phyloP scores from a whole-genome alignment of 2,329 filamentous ascomycete species.

The Zymoseptoria crescenta region DNA sequence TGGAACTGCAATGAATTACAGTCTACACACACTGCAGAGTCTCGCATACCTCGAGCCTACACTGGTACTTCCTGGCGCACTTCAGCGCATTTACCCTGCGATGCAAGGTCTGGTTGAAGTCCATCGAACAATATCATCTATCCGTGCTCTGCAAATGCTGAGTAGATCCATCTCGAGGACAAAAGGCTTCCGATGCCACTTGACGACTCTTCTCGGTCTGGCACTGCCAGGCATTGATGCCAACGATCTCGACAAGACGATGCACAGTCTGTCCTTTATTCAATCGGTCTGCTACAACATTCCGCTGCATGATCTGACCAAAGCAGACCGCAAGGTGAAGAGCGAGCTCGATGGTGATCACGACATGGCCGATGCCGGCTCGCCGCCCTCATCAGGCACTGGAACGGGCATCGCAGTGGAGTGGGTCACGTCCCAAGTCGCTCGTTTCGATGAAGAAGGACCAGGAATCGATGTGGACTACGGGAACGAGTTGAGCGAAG shows the following conservation, averaged over 20 bases:
- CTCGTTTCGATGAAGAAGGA: constrained; percentile 82
- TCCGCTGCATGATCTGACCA: constrained; percentile 75
- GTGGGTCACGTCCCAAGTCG: constrained; percentile 92
- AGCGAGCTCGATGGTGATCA: constrained; percentile 27
- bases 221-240: constrained; percentile 93
- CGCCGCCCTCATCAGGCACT: constrained; percentile 6
- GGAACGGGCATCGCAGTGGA: constrained; percentile 63
- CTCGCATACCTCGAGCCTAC: constrained; percentile 86
- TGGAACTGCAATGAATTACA: constrained; percentile 82
- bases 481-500: constrained; percentile 68
- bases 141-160: constrained; percentile 85
- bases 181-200: constrained; percentile 93
- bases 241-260: constrained; percentile 93
- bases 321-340: constrained; percentile 40
- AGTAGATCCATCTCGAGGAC: constrained; percentile 84
- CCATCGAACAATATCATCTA: constrained; percentile 87
- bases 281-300: constrained; percentile 95
- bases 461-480: constrained; percentile 83
- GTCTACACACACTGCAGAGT: constrained; percentile 80
- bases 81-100: constrained; percentile 94
- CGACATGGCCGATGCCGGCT: constrained; percentile 22
- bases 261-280: constrained; percentile 89
- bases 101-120: constrained; percentile 96
- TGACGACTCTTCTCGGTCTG: constrained; percentile 86
- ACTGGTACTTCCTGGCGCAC: constrained; percentile 80